These are phyloP conservation scores for Ceratocystis cubensis DNA, from an alignment of 2,329 filamentous ascomycete genomes.

Conservation along the genomic window DNA sequence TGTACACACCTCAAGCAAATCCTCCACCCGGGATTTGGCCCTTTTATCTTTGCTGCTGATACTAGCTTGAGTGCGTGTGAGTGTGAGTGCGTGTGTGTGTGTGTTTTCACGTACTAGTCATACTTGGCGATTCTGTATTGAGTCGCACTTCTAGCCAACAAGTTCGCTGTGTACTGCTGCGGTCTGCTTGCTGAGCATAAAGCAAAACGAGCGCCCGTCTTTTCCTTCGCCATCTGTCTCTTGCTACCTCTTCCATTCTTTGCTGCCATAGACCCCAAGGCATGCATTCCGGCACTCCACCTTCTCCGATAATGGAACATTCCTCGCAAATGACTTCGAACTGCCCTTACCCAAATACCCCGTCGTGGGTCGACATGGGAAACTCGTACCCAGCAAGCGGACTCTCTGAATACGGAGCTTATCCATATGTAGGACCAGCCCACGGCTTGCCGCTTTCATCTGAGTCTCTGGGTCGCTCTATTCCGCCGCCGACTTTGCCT, in stretches of 20 bases:
- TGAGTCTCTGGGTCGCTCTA: conserved; percentile 36
- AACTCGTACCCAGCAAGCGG: background rate
- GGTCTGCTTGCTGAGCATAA: too few relatives aligned
- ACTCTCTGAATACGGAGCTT: conserved; percentile 10
- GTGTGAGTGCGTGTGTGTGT: background rate
- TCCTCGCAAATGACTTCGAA: conserved; percentile 14
- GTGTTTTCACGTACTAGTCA: background rate
- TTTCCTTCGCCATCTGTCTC: background rate
- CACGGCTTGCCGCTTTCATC: conserved; percentile 30
- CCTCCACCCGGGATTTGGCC: too few relatives aligned
- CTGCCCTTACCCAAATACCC: conserved; percentile 4
- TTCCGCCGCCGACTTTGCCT: conserved; percentile 38
- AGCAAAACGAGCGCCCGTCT: too few relatives aligned
- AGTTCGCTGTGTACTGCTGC: background rate
- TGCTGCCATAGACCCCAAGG: background rate
- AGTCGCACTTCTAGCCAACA: background rate
- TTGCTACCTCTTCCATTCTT: background rate
- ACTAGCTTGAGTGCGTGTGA: background rate
- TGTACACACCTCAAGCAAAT: too few relatives aligned
- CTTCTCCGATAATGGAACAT: background rate
- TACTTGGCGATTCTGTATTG: background rate
- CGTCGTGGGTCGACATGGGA: conserved; percentile 11
- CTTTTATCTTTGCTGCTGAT: background rate
- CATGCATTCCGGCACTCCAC: background rate
- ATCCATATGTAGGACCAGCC: conserved; percentile 7